Evolutionary conservation across 192 early-diverging fungal genomes (phyloP).

Genomic region (Dissophora globulifera): DNA sequence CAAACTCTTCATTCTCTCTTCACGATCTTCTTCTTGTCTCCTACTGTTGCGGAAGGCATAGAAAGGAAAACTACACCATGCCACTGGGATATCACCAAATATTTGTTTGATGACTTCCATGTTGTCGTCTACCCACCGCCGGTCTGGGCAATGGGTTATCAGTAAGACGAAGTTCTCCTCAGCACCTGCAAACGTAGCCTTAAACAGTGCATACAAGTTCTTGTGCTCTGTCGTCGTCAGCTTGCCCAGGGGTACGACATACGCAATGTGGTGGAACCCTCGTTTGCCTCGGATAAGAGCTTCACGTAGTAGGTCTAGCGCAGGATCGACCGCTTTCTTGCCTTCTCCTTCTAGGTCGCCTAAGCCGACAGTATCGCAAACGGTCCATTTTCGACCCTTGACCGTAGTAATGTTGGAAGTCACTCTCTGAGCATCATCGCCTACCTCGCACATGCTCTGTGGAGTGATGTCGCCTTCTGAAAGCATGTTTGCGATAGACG

Average conservation of each 20-base stretch:
- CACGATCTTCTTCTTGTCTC: too few relatives aligned
- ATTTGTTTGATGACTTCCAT: background rate
- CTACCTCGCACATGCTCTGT: slow-evolving; percentile 3
- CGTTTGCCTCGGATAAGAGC: background rate
- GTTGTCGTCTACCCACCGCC: slow-evolving; percentile 15
- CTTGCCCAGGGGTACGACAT: slow-evolving; percentile 19
- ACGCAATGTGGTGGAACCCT: slow-evolving; percentile 20
- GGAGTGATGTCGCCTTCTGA: slow-evolving; percentile 15
- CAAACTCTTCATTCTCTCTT: too few relatives aligned
- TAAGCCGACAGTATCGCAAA: slow-evolving; percentile 29
- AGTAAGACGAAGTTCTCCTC: slow-evolving; percentile 25
- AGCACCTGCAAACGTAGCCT: slow-evolving; percentile 15
- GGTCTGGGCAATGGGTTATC: slow-evolving; percentile 15
- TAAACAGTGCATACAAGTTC: slow-evolving; percentile 20
- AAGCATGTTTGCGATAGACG: slow-evolving; percentile 29
- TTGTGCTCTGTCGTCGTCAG: slow-evolving; percentile 6
- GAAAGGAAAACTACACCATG: slow-evolving; percentile 20
- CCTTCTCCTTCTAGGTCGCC: slow-evolving; percentile 10
- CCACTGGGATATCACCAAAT: slow-evolving; percentile 25
- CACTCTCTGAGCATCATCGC: slow-evolving; percentile 1
- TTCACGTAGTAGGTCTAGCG: background rate
- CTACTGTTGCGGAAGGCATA: background rate
- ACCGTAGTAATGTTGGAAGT: background rate
- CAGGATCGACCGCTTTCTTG: background rate
- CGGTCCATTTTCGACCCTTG: slow-evolving; percentile 9